Evolutionary conservation across 2,329 filamentous ascomycete genomes (phyloP).

Genomic region (Diatrype stigma): DNA sequence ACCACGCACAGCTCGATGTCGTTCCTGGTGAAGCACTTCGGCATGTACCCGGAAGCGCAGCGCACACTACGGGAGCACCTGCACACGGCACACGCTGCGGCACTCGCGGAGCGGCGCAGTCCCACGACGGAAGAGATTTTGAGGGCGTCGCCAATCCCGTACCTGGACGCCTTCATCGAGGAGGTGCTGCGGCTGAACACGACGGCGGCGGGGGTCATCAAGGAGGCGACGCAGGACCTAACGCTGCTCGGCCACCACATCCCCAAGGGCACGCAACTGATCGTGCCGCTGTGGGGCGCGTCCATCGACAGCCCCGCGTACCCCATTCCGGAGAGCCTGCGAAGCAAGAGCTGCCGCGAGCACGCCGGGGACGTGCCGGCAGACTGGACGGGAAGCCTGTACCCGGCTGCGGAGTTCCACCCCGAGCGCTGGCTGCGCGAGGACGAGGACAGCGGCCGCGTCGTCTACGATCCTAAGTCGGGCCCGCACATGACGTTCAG

Average conservation of each 20-base stretch:
- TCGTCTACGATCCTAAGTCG: background rate
- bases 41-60: constrained; percentile 1
- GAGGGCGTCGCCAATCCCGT: background rate
- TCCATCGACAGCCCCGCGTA: background rate
- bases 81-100: background rate
- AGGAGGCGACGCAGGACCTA: background rate
- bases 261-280: background rate
- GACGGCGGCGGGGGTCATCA: background rate
- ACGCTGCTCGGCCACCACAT: background rate
- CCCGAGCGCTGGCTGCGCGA: background rate
- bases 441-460: background rate
- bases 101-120: background rate
- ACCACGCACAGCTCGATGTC: constrained; percentile 1
- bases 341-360: background rate
- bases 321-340: background rate
- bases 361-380: background rate
- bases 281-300: background rate
- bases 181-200: background rate
- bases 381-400: background rate
- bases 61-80: background rate
- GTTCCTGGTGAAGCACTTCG: constrained; percentile 1
- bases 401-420: background rate
- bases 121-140: background rate
- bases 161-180: background rate
- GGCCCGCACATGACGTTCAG: background rate